phyloP scores from a whole-genome alignment of 106 monocot species.

The Gastrodia elata region DNA sequence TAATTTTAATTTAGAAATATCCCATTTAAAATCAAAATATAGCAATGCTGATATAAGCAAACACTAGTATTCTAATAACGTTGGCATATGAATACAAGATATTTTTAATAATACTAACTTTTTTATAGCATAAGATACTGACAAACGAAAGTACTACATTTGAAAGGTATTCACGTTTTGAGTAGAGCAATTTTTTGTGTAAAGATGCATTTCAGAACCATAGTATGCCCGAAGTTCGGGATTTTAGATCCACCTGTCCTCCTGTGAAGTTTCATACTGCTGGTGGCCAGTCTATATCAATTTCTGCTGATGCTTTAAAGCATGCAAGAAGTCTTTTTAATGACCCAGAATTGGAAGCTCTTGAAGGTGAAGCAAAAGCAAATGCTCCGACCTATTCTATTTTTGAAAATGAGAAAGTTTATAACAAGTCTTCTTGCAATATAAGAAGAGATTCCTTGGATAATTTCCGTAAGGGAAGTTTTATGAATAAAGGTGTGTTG shows the following conservation, averaged over 20 bases:
- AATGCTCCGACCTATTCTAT: not conserved
- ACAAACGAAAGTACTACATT: constrained; percentile 6
- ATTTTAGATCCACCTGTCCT: constrained; percentile 3
- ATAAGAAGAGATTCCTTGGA: constrained; percentile 27
- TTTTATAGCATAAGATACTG: no score
- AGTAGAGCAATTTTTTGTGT: constrained; percentile 4
- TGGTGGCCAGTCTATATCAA: constrained; percentile 47
- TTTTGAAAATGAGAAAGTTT: constrained; percentile 17
- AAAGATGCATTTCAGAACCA: constrained; percentile 9
- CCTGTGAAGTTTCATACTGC: constrained; percentile 57
- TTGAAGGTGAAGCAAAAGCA: constrained; percentile 10
- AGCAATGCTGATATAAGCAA: no score
- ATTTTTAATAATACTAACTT: no score
- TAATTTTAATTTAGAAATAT: no score
- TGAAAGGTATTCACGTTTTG: constrained; percentile 1
- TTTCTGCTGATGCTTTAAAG: constrained; percentile 59
- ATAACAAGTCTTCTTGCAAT: constrained; percentile 10
- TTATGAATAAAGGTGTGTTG: not conserved
- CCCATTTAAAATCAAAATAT: no score
- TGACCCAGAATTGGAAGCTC: constrained; percentile 20
- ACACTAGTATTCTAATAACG: no score
- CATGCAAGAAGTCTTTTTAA: constrained; percentile 68
- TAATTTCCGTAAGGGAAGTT: constrained; percentile 9
- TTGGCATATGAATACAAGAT: no score
- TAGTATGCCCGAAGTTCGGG: not conserved